Evolutionary conservation across 1,139 yeast species (phyloP), one percentile per base, ranked within the genome.

Genomic region (Yamadazyma epiphylla): DNA sequence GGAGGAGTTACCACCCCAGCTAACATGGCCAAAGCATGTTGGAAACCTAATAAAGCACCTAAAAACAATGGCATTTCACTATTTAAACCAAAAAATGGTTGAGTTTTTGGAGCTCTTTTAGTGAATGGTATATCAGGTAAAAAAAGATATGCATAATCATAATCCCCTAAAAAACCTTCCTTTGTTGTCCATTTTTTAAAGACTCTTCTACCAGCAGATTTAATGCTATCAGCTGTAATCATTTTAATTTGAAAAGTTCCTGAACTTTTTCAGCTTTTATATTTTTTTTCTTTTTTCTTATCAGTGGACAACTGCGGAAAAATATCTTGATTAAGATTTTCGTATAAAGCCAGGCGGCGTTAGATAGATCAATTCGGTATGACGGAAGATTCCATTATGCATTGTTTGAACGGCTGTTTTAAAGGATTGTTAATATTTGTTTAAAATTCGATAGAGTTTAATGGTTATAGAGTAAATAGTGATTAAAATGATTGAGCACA

Each of bases 1-100:
- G 95, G 94, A 5, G 95, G 95, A n/a, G 94, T 68, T 24, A 83
- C 82, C 29, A 88, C 76, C 48, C 96, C 96, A 7, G 95, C 96
- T 59, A 88, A 61, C 95, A 87, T 85, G 25, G 96, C 81, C 43
- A 88, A 61, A 2, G 94, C 66, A 53, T 88, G 96, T 59, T 87
- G 96, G 43, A 88, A 70, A 11, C 96, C 96, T 26, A 88, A 70
- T 5, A 87, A 42, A 32, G 83, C 57, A 1, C 95, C 95, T 32
- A 87, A 63, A 10, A 83, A 49, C 13, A 86, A 46, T 0, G 96
- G 96, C 77, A 88, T 79, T 5, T 80, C 84, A 24, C 82, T 76
- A 51, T 86, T 63, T 28, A 87, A 59, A 2, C 91, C 87, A 48
- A 87, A 87, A 55, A 87, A 87, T 9, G 95, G 94, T 48, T 85